Percentiles rank a stretch among this genome's conserved stretches.
These are phyloP conservation scores for Amorphotheca resinae DNA, from an alignment of 495 filamentous ascomycete species.

Conservation along the genomic window DNA sequence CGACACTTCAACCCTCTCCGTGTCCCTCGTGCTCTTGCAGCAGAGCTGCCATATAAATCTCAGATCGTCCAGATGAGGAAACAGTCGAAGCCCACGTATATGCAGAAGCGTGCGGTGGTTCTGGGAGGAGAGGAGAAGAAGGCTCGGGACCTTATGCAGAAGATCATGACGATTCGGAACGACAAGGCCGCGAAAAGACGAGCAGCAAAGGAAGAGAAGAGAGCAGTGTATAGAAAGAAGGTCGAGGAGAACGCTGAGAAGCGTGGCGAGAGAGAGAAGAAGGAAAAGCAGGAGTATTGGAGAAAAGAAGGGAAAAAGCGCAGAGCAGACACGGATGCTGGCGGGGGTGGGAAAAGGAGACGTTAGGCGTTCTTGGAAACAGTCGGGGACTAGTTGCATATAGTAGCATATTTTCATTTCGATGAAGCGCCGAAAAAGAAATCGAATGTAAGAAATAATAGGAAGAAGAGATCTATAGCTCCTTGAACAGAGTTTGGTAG, in stretches of 20 bases:
- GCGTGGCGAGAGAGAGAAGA: slow-evolving; percentile 70
- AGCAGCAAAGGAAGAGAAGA: slow-evolving; percentile 74
- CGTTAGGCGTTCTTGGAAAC: slow-evolving; percentile 2
- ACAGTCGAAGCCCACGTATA: slow-evolving; percentile 72
- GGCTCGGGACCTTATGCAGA: slow-evolving; percentile 83
- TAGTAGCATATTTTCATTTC: too few species aligned
- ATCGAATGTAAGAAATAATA: too few species aligned
- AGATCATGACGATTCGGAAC: slow-evolving; percentile 80
- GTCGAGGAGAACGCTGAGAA: slow-evolving; percentile 69
- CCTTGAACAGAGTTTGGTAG: too few species aligned
- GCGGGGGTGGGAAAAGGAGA: slow-evolving; percentile 54
- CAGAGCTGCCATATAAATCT: slow-evolving; percentile 81
- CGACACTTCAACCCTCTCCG: slow-evolving; percentile 91
- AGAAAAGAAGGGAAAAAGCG: slow-evolving; percentile 89
- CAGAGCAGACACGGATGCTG: slow-evolving; percentile 51
- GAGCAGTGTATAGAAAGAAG: slow-evolving; percentile 65
- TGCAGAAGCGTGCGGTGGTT: slow-evolving; percentile 89
- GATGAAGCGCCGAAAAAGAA: too few species aligned
- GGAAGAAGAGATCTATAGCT: too few species aligned
- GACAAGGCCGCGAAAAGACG: slow-evolving; percentile 75
- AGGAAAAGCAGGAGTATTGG: slow-evolving; percentile 90
- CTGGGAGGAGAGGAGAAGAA: slow-evolving; percentile 73
- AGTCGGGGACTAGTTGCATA: too few species aligned
- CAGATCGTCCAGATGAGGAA: slow-evolving; percentile 75
- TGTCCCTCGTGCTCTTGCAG: slow-evolving; percentile 72